Base-by-base conservation (phyloP, 2,329 filamentous ascomycete species). In the Escovopsis weberi region DNA sequence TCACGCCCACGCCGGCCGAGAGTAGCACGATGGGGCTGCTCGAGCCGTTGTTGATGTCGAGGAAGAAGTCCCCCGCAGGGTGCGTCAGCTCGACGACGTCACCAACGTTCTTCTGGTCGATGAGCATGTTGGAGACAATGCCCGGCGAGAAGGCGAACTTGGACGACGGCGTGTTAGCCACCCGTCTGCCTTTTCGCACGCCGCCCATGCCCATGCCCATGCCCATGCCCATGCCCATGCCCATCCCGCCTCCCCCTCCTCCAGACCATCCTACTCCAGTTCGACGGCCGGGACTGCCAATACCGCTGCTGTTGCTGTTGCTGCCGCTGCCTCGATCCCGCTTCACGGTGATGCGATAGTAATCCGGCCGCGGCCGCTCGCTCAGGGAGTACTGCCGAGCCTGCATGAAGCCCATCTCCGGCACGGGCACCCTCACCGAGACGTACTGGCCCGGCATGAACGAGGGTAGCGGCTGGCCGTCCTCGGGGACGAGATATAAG, bases 361-460 rank as follows among this genome's bases (percentile, higher is more conserved):
- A 74, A 40, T 74, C 67, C 8, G 69, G 61, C 2, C 65, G 65
- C 2, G 78, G 80, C 40, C 73, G 68, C 48, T 85, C 80, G 52
- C 74, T 81, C 47, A 87, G 68, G 26, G 79, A 83, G 61, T 85
- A 87, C 59, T 86, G 82, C 30, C 82, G 68, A 15, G 75, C 69
- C 59, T 87, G 82, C 49, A 68, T 61, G 55, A 76, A 72, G 23
- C 72, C 71, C 47, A 73, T 64, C 0, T 66, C 63, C 1, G 74
- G 71, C 0, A 82, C 69, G 40, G 69, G 64, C 7, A 79, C 58
- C 40, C 71, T 70, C 38, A 85, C 61, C 0, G 78, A 81, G 46
- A 84, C 70, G 55, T 85, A 87, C 59, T 87, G 82, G 33, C 83
- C 83, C 0, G 82, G 80, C 44, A 72, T 66, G 65, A 75, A 87